Evolutionary conservation across 148 eudicot genomes (phyloP).

Genomic region (Vaccinium macrocarpon): DNA sequence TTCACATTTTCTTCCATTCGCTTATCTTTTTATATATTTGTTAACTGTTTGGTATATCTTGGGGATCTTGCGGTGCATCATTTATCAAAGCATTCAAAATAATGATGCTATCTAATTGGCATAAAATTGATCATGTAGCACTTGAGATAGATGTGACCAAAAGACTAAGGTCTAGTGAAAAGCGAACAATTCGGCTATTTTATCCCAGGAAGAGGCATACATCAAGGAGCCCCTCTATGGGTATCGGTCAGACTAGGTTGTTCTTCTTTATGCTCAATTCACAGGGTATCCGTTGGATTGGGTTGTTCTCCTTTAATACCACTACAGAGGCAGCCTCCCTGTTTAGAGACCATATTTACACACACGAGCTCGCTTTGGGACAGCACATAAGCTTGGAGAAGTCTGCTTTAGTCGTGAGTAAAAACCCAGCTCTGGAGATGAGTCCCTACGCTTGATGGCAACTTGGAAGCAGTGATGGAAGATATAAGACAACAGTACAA

Average conservation of each 20-base stretch:
- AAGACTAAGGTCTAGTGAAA: not conserved
- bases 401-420: not conserved
- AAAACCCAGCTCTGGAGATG: not conserved
- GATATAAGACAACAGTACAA: too few species aligned
- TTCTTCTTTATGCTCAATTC: not conserved
- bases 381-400: not conserved
- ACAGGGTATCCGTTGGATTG: not conserved
- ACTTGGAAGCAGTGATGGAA: too few species aligned
- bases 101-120: not conserved
- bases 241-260: too few species aligned
- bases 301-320: not conserved
- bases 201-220: not conserved
- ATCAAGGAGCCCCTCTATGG: not conserved
- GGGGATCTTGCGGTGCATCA: not conserved
- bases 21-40: not conserved
- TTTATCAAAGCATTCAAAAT: not conserved
- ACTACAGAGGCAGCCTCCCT: not conserved
- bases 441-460: not conserved
- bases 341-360: not conserved
- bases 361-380: not conserved
- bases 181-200: not conserved
- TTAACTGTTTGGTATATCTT: not conserved
- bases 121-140: too few species aligned
- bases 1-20: not conserved
- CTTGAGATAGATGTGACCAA: not conserved